Evolutionary conservation across 805 yeast genomes (phyloP), one percentile per base, ranked within the genome.

Genomic region (Zygosaccharomyces rouxii): DNA sequence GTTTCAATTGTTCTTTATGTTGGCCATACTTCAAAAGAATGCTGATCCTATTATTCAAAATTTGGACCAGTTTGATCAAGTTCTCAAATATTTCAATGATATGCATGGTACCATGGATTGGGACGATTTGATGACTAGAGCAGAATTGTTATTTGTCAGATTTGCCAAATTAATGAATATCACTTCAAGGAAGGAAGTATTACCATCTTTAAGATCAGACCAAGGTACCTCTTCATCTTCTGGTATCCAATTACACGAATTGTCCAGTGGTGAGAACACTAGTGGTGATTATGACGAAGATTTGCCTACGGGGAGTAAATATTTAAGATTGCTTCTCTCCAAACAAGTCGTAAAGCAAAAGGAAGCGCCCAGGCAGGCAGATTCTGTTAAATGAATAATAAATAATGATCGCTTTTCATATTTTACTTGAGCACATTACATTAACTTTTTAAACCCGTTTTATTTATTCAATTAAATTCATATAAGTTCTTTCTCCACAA

Each of bases 31-130:
- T 42, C 95, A 92, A 60, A 89, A 88, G 58, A 83, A 90, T 66
- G 86, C 89, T 57, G 78, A 82, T 41, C 81, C 86, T 35, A 86
- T 92, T 26, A 80, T 83, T 53, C 79, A 82, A 35, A 85, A 88
- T 58, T 72, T 94, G 51, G 72, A 72, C 28, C 81, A 83, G 52
- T 92, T 94, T 69, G 98, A 94, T 63, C 96, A 92, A 64, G 90
- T 94, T 22, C 76, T 94, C 60, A 89, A 86, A 70, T 94, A 86
- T 64, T 86, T 92, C 80, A 94, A 94, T 68, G 97, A 92, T 59
- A 74, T 94, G 50, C 81, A 88, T 43, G 84, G 84, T 73, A 77
- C 82, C 2, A 72, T 89, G 71, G 82, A 87, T 49, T 70, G 89
- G 57, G 80, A 85, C 41, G 95, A 87, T 55, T 70, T 89, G 38